Evolutionary conservation across 2,329 filamentous ascomycete genomes (phyloP).

Genomic region (Trichoderma asperellum): DNA sequence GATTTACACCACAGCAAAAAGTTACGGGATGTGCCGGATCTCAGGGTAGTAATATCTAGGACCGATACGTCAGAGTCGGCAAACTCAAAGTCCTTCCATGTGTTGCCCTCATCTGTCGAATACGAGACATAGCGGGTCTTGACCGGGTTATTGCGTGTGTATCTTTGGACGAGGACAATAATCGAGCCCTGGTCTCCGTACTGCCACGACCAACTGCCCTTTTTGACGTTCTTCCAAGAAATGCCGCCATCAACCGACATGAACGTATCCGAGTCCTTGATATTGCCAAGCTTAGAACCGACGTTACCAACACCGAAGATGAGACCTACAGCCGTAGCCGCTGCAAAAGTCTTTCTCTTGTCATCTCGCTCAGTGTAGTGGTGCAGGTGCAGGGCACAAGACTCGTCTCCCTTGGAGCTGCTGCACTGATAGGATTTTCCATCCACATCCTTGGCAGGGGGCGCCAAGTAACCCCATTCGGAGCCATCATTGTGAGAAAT

Average conservation of each 20-base stretch:
- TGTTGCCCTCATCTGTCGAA: conserved; percentile 77
- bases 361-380: conserved; percentile 91
- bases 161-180: conserved; percentile 80
- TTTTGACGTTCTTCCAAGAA: conserved; percentile 81
- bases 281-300: conserved; percentile 66
- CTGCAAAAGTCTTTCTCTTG: conserved; percentile 83
- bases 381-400: conserved; percentile 89
- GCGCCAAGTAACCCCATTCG: conserved; percentile 76
- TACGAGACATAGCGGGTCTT: conserved; percentile 73
- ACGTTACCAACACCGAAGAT: conserved; percentile 94
- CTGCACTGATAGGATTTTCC: conserved; percentile 73
- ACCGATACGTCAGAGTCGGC: conserved; percentile 71
- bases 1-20: conserved; percentile 84
- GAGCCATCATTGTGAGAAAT: conserved; percentile 97
- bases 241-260: conserved; percentile 91
- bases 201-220: conserved; percentile 90
- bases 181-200: conserved; percentile 95
- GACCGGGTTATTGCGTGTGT: conserved; percentile 66
- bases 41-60: conserved; percentile 81
- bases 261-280: conserved; percentile 82
- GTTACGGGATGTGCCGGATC: conserved; percentile 85
- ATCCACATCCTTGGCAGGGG: conserved; percentile 72
- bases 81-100: conserved; percentile 79
- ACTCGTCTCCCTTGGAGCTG: conserved; percentile 58
- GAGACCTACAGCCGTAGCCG: conserved; percentile 82